A percentile compares a stretch with the other conserved stretches of the same genome.
Conservation (phyloP, 805 yeast genomes). For the Millerago galiae region DNA sequence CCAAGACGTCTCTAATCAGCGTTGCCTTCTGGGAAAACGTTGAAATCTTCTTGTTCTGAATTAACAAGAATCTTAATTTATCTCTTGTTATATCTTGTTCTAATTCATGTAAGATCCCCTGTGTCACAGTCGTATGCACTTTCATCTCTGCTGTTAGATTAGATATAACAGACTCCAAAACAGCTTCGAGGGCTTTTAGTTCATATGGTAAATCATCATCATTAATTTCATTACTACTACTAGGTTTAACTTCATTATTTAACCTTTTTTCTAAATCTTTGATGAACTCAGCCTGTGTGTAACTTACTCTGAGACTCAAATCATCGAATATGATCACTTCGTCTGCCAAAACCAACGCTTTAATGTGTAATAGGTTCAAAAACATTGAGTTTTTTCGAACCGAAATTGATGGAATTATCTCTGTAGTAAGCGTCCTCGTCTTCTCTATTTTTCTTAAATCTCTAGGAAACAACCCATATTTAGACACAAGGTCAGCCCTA, state of each 20-base stretch:
- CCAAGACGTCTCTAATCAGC: constrained; percentile 75
- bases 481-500: constrained; percentile 61
- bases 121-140: constrained; percentile 70
- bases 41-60: constrained; percentile 78
- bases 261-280: constrained; percentile 72
- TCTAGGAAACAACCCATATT: constrained; percentile 78
- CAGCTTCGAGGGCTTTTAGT: constrained; percentile 83
- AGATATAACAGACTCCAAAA: constrained; percentile 71
- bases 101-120: constrained; percentile 65
- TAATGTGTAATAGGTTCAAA: constrained; percentile 69
- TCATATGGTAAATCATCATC: constrained; percentile 65
- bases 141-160: constrained; percentile 83
- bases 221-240: background rate
- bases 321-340: constrained; percentile 74
- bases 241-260: constrained; percentile 12
- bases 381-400: constrained; percentile 67
- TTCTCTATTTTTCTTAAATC: constrained; percentile 87
- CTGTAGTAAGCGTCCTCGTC: constrained; percentile 39
- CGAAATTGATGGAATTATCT: constrained; percentile 77
- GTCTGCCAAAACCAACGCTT: constrained; percentile 70
- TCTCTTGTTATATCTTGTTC: constrained; percentile 79
- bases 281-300: constrained; percentile 69
- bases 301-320: constrained; percentile 50
- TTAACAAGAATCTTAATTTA: constrained; percentile 67
- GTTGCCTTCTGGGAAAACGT: constrained; percentile 81